Percentiles rank a stretch among this genome's conserved stretches.
phyloP scores from a whole-genome alignment of 2,329 filamentous ascomycete species.

The Ramichloridium luteum region DNA sequence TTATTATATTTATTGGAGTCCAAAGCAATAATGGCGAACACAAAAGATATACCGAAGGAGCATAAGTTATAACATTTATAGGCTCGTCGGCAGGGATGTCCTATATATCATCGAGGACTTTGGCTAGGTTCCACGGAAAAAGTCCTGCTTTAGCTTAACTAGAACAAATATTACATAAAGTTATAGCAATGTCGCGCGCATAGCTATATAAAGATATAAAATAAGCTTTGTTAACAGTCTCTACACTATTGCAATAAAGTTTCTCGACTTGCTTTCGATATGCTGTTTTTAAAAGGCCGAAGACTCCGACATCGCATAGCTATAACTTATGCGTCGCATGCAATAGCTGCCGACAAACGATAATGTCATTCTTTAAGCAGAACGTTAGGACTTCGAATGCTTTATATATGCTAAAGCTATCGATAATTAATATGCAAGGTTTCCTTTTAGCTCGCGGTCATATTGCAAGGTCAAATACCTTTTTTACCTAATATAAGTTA shows the following conservation, averaged over 20 bases:
- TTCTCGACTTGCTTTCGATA: conserved; percentile 10
- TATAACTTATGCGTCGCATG: conserved; percentile 19
- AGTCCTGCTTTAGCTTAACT: conserved; percentile 17
- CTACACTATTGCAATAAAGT: conserved; percentile 6
- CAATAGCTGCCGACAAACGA: conserved; percentile 23
- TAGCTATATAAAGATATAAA: conserved; percentile 14
- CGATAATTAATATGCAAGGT: conserved; percentile 26
- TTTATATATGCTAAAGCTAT: conserved; percentile 27
- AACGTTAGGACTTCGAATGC: conserved; percentile 18
- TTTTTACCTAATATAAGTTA: conserved; percentile 25
- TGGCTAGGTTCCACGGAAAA: conserved; percentile 14
- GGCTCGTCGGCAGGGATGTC: too few species aligned
- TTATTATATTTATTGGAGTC: too few species aligned
- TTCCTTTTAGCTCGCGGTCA: conserved; percentile 20
- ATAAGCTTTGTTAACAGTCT: conserved; percentile 7
- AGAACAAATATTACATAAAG: conserved; percentile 17
- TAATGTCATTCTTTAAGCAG: conserved; percentile 25
- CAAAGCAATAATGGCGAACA: too few species aligned
- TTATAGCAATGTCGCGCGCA: conserved; percentile 15
- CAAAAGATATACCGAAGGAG: too few species aligned
- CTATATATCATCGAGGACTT: conserved; percentile 14
- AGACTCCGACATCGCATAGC: conserved; percentile 17
- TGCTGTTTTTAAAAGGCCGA: conserved; percentile 5
- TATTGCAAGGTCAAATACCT: conserved; percentile 27
- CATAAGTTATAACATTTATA: too few species aligned